phyloP scores from a whole-genome alignment of 352 stramenopile species.

The Pythium rhizo-oryzae region DNA sequence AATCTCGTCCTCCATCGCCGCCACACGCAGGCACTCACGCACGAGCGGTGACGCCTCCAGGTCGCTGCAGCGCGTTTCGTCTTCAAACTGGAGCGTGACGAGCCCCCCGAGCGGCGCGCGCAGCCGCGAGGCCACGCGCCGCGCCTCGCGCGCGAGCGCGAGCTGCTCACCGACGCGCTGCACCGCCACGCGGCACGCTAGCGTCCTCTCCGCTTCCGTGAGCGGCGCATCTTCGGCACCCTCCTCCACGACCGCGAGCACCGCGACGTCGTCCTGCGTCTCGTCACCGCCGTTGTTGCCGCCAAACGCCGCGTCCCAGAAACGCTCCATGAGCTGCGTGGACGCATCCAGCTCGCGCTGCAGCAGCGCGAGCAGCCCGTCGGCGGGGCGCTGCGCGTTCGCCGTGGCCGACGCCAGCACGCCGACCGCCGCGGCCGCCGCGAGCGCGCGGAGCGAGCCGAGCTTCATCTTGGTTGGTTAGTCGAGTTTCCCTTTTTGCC shows the following conservation, averaged over 20 bases:
- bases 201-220: conserved; percentile 27
- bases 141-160: conserved; percentile 32
- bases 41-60: conserved; percentile 34
- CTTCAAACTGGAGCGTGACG: conserved; percentile 45
- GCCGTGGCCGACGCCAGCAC: neutral
- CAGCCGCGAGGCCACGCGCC: conserved; percentile 41
- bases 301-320: conserved; percentile 34
- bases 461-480: conserved; percentile 18
- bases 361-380: conserved; percentile 35
- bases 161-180: conserved; percentile 49
- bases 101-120: conserved; percentile 41
- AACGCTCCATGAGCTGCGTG: conserved; percentile 42
- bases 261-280: conserved; percentile 1
- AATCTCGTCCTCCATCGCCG: conserved; percentile 48
- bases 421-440: conserved; percentile 2
- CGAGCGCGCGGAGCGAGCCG: conserved; percentile 12
- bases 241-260: neutral
- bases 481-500: conserved; percentile 3
- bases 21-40: conserved; percentile 47
- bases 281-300: neutral
- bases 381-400: conserved; percentile 2
- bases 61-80: conserved; percentile 56
- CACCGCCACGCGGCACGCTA: conserved; percentile 57
- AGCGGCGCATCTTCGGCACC: neutral
- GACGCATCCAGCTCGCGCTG: conserved; percentile 45